A percentile compares a stretch with the other conserved stretches of the same genome.
Conservation (phyloP, 768 basidiomycete species). For the Kondoa malvinella region DNA sequence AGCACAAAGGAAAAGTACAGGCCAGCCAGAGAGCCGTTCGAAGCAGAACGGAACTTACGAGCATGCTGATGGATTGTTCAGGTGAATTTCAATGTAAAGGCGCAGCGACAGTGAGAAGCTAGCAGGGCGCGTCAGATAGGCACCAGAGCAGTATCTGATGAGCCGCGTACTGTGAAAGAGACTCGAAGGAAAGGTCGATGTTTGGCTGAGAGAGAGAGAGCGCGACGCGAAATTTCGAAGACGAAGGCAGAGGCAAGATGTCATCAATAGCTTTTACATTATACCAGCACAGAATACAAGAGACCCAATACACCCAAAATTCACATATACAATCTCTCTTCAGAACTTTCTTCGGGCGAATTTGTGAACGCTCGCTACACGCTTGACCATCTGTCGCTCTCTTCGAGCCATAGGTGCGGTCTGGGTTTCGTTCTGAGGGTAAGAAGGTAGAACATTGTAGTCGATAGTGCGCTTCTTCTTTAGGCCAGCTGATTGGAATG, state of each 20-base stretch:
- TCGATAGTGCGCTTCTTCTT: neutral
- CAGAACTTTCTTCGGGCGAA: neutral
- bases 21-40: neutral
- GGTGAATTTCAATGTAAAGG: too few species aligned
- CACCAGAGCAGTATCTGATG: neutral
- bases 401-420: neutral
- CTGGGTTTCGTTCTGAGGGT: too few species aligned
- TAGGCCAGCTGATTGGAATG: conserved; percentile 5
- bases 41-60: neutral
- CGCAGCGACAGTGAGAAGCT: too few species aligned
- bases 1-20: neutral
- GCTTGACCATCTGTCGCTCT: neutral
- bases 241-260: neutral
- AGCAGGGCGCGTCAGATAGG: too few species aligned
- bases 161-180: neutral
- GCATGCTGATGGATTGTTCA: neutral
- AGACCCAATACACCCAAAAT: neutral
- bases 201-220: neutral
- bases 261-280: neutral
- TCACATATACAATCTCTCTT: neutral
- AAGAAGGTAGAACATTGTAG: neutral
- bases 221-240: neutral
- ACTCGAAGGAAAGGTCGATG: neutral
- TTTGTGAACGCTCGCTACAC: neutral
- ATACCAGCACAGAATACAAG: neutral